phyloP scores from a whole-genome alignment of 2,329 filamentous ascomycete genomes.

The Torrubiella hemipterigena region DNA sequence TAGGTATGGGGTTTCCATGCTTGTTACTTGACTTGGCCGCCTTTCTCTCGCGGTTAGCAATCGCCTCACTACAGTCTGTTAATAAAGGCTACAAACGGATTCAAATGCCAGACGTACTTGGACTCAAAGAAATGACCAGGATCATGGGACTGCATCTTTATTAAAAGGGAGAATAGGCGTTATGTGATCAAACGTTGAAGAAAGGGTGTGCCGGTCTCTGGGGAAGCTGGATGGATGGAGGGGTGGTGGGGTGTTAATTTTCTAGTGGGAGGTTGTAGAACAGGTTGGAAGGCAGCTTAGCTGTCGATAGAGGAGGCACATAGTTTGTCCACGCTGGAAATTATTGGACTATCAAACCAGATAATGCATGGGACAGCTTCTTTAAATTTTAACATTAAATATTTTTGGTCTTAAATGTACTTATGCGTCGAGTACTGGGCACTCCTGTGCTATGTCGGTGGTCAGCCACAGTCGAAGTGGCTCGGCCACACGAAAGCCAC shows the following conservation, averaged over 20 bases:
- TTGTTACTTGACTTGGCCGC: slow-evolving; percentile 63
- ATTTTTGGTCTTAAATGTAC: no score
- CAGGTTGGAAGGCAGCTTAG: no score
- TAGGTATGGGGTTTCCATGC: slow-evolving; percentile 65
- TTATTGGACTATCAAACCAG: no score
- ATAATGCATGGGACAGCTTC: no score
- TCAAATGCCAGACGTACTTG: slow-evolving; percentile 44
- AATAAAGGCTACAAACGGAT: slow-evolving; percentile 18
- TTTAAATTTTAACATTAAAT: no score
- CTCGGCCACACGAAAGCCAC: slow-evolving; percentile 15
- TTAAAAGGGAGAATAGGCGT: neutral
- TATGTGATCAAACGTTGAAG: neutral
- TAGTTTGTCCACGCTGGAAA: no score
- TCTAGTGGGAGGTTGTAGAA: slow-evolving; percentile 1
- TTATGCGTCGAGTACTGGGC: no score
- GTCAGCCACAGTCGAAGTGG: no score
- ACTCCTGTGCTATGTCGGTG: no score
- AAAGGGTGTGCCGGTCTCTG: neutral
- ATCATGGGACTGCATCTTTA: slow-evolving; percentile 52
- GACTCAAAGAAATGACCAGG: slow-evolving; percentile 86
- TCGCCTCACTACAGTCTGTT: slow-evolving; percentile 28
- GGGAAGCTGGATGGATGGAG: slow-evolving; percentile 1
- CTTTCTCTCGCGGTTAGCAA: slow-evolving; percentile 44
- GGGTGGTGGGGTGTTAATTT: slow-evolving; percentile 2
- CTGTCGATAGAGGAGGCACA: no score